These are phyloP conservation scores for Cytospora piceicola DNA, from an alignment of 2,329 filamentous ascomycete genomes.

Conservation along the genomic window DNA sequence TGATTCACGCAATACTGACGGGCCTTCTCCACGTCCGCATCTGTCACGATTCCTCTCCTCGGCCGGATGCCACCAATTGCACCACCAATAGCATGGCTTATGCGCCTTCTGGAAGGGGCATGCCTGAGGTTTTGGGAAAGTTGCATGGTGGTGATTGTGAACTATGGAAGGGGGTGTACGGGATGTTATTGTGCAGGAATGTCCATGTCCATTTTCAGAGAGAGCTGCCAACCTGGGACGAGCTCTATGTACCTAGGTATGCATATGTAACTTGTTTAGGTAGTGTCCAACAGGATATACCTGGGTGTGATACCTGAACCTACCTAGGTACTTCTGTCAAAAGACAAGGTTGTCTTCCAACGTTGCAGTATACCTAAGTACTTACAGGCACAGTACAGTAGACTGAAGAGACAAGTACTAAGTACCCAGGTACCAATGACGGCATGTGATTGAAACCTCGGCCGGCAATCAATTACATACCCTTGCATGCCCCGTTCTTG, in stretches of 20 bases:
- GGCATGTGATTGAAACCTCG: conserved; percentile 25
- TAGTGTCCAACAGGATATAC: not conserved
- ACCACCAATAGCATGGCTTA: conserved; percentile 4
- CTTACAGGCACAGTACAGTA: too few relatives aligned
- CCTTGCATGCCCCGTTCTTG: conserved; percentile 5
- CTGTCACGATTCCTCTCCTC: conserved; percentile 50
- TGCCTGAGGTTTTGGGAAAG: conserved; percentile 42
- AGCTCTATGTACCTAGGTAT: not conserved
- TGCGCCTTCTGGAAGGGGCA: conserved; percentile 42
- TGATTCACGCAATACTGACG: conserved; percentile 59
- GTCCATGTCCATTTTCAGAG: not conserved
- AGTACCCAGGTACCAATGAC: too few relatives aligned
- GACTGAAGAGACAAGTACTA: too few relatives aligned
- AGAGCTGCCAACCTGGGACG: not conserved
- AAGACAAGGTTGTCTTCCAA: too few relatives aligned
- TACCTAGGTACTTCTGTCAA: not conserved
- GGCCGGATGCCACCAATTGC: conserved; percentile 9
- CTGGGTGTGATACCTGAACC: too few relatives aligned
- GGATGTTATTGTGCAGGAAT: not conserved
- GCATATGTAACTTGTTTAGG: not conserved
- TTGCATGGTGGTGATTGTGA: conserved; percentile 41
- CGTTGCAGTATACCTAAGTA: not conserved
- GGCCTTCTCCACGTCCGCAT: conserved; percentile 57
- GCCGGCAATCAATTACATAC: conserved; percentile 3
- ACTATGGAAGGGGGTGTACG: not conserved